Base-by-base conservation (phyloP, 2,329 filamentous ascomycete genomes). In the Penicillium occitanis region DNA sequence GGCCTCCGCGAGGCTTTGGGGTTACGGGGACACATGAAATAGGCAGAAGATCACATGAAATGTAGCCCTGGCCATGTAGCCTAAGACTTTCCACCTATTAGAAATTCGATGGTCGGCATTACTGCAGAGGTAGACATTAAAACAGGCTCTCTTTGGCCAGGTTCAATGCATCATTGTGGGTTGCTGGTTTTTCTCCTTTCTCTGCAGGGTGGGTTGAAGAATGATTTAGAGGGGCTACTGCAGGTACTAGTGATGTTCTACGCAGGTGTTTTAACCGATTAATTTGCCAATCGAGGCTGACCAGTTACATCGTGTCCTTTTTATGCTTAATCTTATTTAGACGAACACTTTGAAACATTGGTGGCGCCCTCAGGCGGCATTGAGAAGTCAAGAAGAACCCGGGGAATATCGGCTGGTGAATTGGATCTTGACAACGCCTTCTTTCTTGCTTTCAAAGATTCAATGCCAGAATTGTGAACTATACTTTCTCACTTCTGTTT, bases 361-460 rank as follows among this genome's bases (percentile, higher is more conserved):
- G 46, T 51, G 48, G 48, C 22, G 48, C 48, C 19, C 13, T 11
- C 46, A 50, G 19, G 46, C 46, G 25, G 10, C 46, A 48, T 25
- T 17, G 11, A 30, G 25, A 51, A 51, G 5, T 17, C 19, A 17
- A 17, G 13, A 22, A 11, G 30, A 22, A 57, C 22, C 19, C 51
- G 51, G 51, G 51, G 51, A 57, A 17, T 57, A 57, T 57, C 51
- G 51, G 51, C 51, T 35, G 4, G n/a, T 22, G n/a, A 11, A 35
- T 19, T 55, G 10, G 2, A 57, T 13, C 30, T 14, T 37, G 30
- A 22, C n/a, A 35, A 35, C 14, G 28, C 50, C 25, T 53, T 8
- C 14, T 19, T 55, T 55, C 50, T 55, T 10, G 17, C 50, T n/a
- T 19, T 55, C 28, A 35, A n/a, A 55, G 7, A 33, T n/a, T 55